Conservation (phyloP, 371 early-diverging fungal genomes). For the Basidiobolus heterosporus region DNA sequence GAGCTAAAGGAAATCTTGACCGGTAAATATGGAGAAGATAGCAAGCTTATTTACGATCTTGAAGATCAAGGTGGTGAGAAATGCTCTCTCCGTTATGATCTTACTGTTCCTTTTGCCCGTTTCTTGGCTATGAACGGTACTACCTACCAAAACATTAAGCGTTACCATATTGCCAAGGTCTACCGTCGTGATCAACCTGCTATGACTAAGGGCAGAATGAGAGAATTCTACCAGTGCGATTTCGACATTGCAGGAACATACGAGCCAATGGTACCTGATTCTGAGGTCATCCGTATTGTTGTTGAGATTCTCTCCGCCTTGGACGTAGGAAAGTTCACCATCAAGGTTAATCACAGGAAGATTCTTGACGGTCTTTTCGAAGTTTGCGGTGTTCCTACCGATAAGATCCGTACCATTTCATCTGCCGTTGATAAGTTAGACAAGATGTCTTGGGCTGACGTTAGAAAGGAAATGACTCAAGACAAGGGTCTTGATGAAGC, state of each 20-base stretch:
- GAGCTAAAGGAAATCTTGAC: constrained; percentile 93
- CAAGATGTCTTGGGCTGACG: constrained; percentile 89
- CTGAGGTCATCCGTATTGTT: constrained; percentile 79
- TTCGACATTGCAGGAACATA: constrained; percentile 97
- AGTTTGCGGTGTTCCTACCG: constrained; percentile 83
- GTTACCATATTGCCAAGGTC: constrained; percentile 98
- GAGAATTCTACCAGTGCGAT: constrained; percentile 99
- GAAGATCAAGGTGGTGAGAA: constrained; percentile 97
- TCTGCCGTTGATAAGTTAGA: constrained; percentile 98
- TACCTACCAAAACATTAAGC: constrained; percentile 72
- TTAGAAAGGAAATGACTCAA: constrained; percentile 85
- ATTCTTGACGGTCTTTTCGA: constrained; percentile 94
- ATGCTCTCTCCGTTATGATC: constrained; percentile 94
- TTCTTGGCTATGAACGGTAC: constrained; percentile 88
- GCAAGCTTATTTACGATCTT: constrained; percentile 96
- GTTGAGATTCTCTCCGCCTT: constrained; percentile 63
- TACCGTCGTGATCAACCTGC: constrained; percentile 98
- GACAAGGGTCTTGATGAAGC: constrained; percentile 70
- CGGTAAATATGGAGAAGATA: constrained; percentile 99
- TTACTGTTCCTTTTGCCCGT: constrained; percentile 99
- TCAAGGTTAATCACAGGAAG: constrained; percentile 91
- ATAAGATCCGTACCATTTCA: constrained; percentile 76
- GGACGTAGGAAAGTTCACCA: constrained; percentile 65
- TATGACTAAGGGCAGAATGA: constrained; percentile 93
- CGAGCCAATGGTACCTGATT: constrained; percentile 93